A percentile compares a stretch with the other conserved stretches of the same genome.
Evolutionary conservation across 108 stramenopile species (phyloP).

Genomic region (Seminavis robusta): DNA sequence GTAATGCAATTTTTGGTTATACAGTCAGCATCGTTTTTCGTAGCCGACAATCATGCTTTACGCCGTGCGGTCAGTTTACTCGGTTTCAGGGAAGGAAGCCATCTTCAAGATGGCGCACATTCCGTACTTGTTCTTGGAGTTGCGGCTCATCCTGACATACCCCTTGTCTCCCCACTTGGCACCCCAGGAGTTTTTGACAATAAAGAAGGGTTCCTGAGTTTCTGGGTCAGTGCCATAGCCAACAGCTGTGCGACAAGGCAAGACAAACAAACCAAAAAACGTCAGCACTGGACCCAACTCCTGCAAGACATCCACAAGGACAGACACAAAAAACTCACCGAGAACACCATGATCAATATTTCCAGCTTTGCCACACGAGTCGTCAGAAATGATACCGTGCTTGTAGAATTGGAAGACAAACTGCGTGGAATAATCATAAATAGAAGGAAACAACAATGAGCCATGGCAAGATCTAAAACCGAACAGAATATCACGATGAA

Average conservation of each 20-base stretch:
- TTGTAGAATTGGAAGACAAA: conserved; percentile 95
- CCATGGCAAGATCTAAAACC: no score
- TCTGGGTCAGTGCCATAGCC: conserved; percentile 90
- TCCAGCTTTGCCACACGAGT: conserved; percentile 57
- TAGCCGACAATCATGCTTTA: no score
- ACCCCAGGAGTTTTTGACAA: conserved; percentile 90
- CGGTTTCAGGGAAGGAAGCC: conserved; percentile 49
- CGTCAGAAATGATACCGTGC: conserved; percentile 83
- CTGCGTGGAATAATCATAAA: no score
- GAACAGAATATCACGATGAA: no score
- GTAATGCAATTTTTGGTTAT: no score
- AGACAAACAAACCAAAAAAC: no score
- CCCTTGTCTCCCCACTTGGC: conserved; percentile 86
- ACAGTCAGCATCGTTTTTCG: no score
- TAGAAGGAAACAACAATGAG: no score
- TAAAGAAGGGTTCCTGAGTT: conserved; percentile 54
- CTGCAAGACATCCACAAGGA: no score
- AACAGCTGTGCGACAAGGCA: no score
- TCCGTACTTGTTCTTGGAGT: conserved; percentile 70
- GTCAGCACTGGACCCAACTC: no score
- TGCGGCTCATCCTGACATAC: conserved; percentile 82
- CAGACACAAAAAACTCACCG: no score
- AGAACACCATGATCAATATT: conserved; percentile 95
- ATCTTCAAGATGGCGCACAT: conserved; percentile 78
- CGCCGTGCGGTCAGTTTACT: conserved; percentile 27